phyloP scores from a whole-genome alignment of 2,329 filamentous ascomycete species.

The Neophaeococcomyces mojaviensis region DNA sequence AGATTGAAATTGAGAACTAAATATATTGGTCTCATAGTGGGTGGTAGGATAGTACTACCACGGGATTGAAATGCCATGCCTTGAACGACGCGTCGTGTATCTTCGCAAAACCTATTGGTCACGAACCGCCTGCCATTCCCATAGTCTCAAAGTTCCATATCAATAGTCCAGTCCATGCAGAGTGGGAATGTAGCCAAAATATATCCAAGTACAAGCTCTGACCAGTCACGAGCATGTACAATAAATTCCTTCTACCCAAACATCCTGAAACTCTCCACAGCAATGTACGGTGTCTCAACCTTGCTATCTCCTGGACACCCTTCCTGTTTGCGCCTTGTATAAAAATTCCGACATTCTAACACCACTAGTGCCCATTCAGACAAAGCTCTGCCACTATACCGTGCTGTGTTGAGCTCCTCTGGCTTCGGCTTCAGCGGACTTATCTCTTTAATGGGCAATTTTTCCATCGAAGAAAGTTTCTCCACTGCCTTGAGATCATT shows the following conservation, averaged over 20 bases:
- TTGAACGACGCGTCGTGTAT: no score
- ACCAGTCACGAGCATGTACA: no score
- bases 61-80: no score
- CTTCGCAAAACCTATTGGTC: no score
- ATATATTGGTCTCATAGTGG: no score
- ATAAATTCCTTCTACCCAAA: constrained; percentile 11
- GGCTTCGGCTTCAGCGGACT: constrained; percentile 22
- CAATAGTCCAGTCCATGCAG: no score
- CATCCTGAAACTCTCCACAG: constrained; percentile 54
- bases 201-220: no score
- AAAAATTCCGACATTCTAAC: constrained; percentile 57
- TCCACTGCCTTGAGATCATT: constrained; percentile 3
- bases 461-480: constrained; percentile 23
- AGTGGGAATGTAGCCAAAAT: no score
- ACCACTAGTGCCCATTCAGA: constrained; percentile 58
- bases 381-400: constrained; percentile 56
- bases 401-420: constrained; percentile 36
- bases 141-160: no score
- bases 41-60: no score
- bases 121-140: no score
- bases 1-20: no score
- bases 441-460: constrained; percentile 18
- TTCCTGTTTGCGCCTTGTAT: constrained; percentile 53
- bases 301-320: constrained; percentile 50
- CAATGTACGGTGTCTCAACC: constrained; percentile 56